phyloP scores from a whole-genome alignment of 192 early-diverging fungal species.

The Umbelopsis sp. region DNA sequence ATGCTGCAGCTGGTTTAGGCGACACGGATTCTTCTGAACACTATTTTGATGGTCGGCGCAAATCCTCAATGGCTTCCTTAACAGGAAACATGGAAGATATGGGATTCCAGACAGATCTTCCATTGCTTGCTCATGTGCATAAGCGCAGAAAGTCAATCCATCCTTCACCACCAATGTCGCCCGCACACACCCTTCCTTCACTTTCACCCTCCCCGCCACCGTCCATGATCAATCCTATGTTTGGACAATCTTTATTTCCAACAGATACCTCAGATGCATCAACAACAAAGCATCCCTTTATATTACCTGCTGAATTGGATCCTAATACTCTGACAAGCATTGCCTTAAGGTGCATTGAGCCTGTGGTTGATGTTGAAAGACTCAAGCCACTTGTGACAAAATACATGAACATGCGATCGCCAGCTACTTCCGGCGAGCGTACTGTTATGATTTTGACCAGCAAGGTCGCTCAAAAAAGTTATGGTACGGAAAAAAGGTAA shows the following conservation, averaged over 20 bases:
- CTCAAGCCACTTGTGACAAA: constrained; percentile 1
- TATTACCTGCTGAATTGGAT: background rate
- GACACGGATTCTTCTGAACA: background rate
- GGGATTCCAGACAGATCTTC: constrained; percentile 3
- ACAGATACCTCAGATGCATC: background rate
- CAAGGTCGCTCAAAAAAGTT: constrained; percentile 91
- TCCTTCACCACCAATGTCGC: background rate
- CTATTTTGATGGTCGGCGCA: constrained; percentile 1
- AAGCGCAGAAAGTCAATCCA: constrained; percentile 11
- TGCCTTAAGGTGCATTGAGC: constrained; percentile 6
- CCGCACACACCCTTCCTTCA: background rate
- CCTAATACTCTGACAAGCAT: constrained; percentile 8
- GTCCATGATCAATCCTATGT: background rate
- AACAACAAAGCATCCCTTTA: background rate
- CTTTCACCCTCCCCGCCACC: background rate
- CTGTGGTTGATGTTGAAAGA: constrained; percentile 7
- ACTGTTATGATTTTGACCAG: constrained; percentile 78
- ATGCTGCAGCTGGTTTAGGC: background rate
- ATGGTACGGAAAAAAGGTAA: constrained; percentile 87
- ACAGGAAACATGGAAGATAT: constrained; percentile 4
- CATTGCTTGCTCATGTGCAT: constrained; percentile 6
- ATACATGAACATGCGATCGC: constrained; percentile 16
- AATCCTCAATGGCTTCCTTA: background rate
- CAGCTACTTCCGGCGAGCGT: constrained; percentile 43
- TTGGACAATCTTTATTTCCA: background rate